phyloP scores from a whole-genome alignment of 768 basidiomycete species.

The Favolaschia claudopus region DNA sequence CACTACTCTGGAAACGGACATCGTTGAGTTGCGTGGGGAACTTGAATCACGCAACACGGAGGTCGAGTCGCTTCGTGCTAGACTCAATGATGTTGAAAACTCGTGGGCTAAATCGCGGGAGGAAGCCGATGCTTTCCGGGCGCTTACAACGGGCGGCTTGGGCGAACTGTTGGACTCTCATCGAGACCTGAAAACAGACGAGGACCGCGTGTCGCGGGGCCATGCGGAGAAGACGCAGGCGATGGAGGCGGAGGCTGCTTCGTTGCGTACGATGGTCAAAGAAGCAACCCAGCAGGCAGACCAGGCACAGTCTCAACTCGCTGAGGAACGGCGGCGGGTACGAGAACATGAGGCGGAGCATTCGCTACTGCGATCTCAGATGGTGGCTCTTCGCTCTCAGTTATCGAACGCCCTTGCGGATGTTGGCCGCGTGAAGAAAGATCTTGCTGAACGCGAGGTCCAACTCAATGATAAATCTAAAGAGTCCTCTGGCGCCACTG shows the following conservation, averaged over 20 bases:
- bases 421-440: conserved; percentile 72
- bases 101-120: conserved; percentile 92
- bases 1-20: conserved; percentile 73
- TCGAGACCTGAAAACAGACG: conserved; percentile 83
- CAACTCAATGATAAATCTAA: conserved; percentile 69
- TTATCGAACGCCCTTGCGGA: conserved; percentile 74
- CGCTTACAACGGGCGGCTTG: conserved; percentile 84
- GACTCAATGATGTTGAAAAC: conserved; percentile 84
- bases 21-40: conserved; percentile 82
- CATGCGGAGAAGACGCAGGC: conserved; percentile 86
- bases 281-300: conserved; percentile 78
- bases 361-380: conserved; percentile 71
- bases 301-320: conserved; percentile 68
- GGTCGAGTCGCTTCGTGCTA: conserved; percentile 69
- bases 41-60: conserved; percentile 79
- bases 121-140: conserved; percentile 90
- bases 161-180: conserved; percentile 90
- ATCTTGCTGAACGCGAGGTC: conserved; percentile 69
- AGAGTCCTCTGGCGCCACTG: conserved; percentile 70
- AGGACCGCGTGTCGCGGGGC: conserved; percentile 76
- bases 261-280: conserved; percentile 81
- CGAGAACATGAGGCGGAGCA: conserved; percentile 73
- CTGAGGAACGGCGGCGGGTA: conserved; percentile 70
- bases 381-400: conserved; percentile 76
- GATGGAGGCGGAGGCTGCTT: conserved; percentile 78